Conservation (phyloP, 73 alveolate genomes). For the Paramecium caudatum region DNA sequence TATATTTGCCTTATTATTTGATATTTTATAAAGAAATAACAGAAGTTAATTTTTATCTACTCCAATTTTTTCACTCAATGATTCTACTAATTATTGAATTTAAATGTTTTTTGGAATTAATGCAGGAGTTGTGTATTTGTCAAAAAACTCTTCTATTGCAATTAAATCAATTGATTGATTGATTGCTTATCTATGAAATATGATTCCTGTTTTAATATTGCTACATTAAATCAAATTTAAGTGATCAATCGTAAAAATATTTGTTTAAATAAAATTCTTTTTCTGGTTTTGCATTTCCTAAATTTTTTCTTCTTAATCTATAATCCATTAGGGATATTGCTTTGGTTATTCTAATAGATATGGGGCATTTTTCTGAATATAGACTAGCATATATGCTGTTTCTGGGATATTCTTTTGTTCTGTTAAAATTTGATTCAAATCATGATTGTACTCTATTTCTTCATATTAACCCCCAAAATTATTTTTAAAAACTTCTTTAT, state of each 20-base stretch:
- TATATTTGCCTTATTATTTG: background rate
- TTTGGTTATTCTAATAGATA: background rate
- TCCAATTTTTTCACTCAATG: background rate
- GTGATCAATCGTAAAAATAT: background rate
- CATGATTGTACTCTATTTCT: background rate
- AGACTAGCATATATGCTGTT: constrained; percentile 60
- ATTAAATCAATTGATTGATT: constrained; percentile 4
- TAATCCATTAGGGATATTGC: constrained; percentile 31
- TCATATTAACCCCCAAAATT: constrained; percentile 47
- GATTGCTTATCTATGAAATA: constrained; percentile 30
- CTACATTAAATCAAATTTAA: background rate
- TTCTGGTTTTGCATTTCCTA: background rate
- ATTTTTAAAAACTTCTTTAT: constrained; percentile 20
- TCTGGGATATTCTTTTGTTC: constrained; percentile 21
- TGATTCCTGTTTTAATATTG: constrained; percentile 2
- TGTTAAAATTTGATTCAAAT: background rate
- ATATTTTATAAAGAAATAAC: constrained; percentile 2
- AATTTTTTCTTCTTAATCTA: background rate
- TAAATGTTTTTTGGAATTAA: background rate
- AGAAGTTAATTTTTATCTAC: background rate
- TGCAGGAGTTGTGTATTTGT: constrained; percentile 14
- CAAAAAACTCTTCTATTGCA: constrained; percentile 53
- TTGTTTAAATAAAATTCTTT: constrained; percentile 25
- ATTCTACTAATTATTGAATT: background rate
- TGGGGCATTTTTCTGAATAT: background rate